phyloP scores from a whole-genome alignment of 2,329 filamentous ascomycete genomes.

The Calcarisporium arbuscula region DNA sequence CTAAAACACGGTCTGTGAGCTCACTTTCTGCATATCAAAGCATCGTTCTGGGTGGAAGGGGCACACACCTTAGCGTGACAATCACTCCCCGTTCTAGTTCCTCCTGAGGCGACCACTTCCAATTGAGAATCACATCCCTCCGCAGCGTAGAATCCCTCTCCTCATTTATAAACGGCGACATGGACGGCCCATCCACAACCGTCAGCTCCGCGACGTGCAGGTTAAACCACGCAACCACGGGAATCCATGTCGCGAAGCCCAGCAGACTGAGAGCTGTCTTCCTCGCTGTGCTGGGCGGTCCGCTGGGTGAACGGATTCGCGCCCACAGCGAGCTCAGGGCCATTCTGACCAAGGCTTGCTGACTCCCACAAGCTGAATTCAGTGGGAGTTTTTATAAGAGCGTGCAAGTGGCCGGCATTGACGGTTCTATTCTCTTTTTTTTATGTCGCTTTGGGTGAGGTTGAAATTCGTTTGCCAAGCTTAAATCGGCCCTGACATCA shows the following conservation, averaged over 20 bases:
- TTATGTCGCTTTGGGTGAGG: too few species aligned
- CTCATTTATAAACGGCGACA: slow-evolving; percentile 72
- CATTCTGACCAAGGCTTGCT: too few species aligned
- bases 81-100: slow-evolving; percentile 65
- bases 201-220: slow-evolving; percentile 53
- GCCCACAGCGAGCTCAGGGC: slow-evolving; percentile 29
- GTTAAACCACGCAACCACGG: slow-evolving; percentile 56
- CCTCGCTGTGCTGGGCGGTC: slow-evolving; percentile 16
- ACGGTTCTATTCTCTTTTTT: too few species aligned
- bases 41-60: not conserved
- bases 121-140: slow-evolving; percentile 51
- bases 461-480: too few species aligned
- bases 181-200: slow-evolving; percentile 56
- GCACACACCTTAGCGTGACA: slow-evolving; percentile 58
- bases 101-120: slow-evolving; percentile 51
- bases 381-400: too few species aligned
- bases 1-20: slow-evolving; percentile 31
- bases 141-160: slow-evolving; percentile 50
- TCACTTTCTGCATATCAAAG: not conserved
- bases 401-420: too few species aligned
- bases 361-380: too few species aligned
- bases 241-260: slow-evolving; percentile 54
- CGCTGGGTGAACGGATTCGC: slow-evolving; percentile 17
- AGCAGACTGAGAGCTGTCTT: slow-evolving; percentile 41
- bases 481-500: too few species aligned